These are phyloP conservation scores for Astragalus glycyphyllos DNA, from an alignment of 306 rosid genomes.

Conservation along the genomic window DNA sequence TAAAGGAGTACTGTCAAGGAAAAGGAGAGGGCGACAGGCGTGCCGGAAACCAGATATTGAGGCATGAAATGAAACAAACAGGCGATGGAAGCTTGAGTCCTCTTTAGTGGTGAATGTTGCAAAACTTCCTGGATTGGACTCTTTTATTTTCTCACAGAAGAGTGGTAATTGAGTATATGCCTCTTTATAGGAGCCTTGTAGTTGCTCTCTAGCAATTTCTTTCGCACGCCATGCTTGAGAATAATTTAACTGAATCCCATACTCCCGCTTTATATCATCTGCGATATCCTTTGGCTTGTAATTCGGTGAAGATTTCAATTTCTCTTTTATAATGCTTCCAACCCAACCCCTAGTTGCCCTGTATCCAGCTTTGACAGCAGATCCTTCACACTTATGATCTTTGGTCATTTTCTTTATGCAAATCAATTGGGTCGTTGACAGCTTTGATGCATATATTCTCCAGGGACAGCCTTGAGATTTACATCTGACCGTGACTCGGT, in stretches of 20 bases:
- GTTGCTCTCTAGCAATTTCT: slow-evolving; percentile 96
- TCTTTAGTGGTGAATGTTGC: slow-evolving; percentile 91
- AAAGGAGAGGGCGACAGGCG: slow-evolving; percentile 93
- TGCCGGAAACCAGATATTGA: slow-evolving; percentile 79
- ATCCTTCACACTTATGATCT: slow-evolving; percentile 90
- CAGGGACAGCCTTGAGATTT: slow-evolving; percentile 94
- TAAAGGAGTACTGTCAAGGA: slow-evolving; percentile 79
- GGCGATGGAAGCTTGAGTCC: slow-evolving; percentile 92
- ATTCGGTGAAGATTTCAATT: slow-evolving; percentile 84
- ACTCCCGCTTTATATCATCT: slow-evolving; percentile 87
- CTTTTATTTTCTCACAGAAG: slow-evolving; percentile 90
- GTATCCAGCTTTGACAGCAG: slow-evolving; percentile 90
- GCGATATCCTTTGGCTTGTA: slow-evolving; percentile 98
- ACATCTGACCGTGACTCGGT: slow-evolving; percentile 96
- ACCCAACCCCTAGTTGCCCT: slow-evolving; percentile 99
- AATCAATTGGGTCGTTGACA: slow-evolving; percentile 89
- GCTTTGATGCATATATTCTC: slow-evolving; percentile 93
- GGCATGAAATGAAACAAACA: slow-evolving; percentile 87
- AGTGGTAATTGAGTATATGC: slow-evolving; percentile 87
- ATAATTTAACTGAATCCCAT: slow-evolving; percentile 91
- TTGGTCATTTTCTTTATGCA: slow-evolving; percentile 90
- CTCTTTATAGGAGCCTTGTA: slow-evolving; percentile 96
- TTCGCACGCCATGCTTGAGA: slow-evolving; percentile 99
- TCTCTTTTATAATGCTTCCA: slow-evolving; percentile 95
- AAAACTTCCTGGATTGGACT: slow-evolving; percentile 90